Base-by-base conservation (phyloP, 805 yeast species). In the Ogataea thermomethanolica region DNA sequence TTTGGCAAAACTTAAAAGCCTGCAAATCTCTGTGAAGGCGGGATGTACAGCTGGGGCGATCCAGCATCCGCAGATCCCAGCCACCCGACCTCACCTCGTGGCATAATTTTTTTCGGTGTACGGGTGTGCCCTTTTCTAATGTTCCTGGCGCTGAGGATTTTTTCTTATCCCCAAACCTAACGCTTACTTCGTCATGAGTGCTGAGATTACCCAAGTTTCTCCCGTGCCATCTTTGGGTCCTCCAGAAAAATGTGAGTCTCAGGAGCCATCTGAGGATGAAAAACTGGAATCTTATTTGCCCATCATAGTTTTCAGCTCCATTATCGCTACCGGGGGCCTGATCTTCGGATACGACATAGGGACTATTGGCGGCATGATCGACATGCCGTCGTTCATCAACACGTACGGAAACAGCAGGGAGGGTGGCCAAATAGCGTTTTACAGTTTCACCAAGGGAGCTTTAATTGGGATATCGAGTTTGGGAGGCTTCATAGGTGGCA, bases 281-380 rank as follows among this genome's bases (percentile, higher is more conserved):
- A 29, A 35, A n/a, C 23, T 51, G 20, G 53, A 45, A 7, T 51
- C 64, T 2, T 34, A 37, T 26, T 10, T 45, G 12, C 58, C 59
- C 0, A 44, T 61, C 1, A 49, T 54, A 2, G 7, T 39, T 4
- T 64, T 46, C 44, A 48, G 62, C 3, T 25, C 54, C 3, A 44
- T 51, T 5, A 58, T 64, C 17, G 53, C 64, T 6, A 33, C 56
- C 3, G 61, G 65, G 8, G 69, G 69, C 2, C 46, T 65, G 6
- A 39, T 61, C 1, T 64, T 61, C 37, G 69, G 69, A 1, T 62
- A 54, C 43, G 69, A 65, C 48, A 61, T 64, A 24, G 69, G 69
- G 1, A 59, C 60, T 1, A 50, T 65, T 33, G 68, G 68, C 5
- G 68, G 66, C 0, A 25, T 62, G 17, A 42, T 63, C 10, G 61